Evolutionary conservation across 176 grass and related monocot genomes (phyloP).

Genomic region (Bolboschoenus planiculmis): DNA sequence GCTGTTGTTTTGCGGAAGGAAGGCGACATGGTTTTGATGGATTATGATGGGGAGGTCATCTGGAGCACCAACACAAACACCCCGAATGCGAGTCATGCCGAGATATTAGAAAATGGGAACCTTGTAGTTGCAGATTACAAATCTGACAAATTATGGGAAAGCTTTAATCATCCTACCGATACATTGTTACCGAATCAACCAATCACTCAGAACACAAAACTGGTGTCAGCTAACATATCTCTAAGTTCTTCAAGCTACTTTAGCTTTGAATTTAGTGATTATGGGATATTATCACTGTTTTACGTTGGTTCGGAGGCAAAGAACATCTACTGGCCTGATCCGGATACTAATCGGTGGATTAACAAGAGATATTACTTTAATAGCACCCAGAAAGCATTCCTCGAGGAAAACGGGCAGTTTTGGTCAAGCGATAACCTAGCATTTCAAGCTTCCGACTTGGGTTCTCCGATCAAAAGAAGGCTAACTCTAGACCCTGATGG

Average conservation of each 20-base stretch:
- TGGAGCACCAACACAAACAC: constrained; percentile 30
- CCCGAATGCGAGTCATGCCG: neutral
- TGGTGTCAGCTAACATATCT: constrained; percentile 21
- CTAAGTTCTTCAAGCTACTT: constrained; percentile 11
- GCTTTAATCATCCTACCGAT: constrained; percentile 31
- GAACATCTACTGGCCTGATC: constrained; percentile 23
- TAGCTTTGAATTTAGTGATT: constrained; percentile 26
- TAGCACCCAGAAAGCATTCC: neutral
- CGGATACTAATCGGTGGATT: neutral
- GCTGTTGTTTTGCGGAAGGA: constrained; percentile 21
- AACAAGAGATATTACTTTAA: constrained; percentile 14
- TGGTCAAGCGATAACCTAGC: constrained; percentile 6
- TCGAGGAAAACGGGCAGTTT: constrained; percentile 12
- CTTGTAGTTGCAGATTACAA: constrained; percentile 5
- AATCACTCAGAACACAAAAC: constrained; percentile 13
- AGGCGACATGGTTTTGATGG: constrained; percentile 34
- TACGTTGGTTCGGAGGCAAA: neutral
- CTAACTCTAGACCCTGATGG: constrained; percentile 20
- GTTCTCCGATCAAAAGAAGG: constrained; percentile 14
- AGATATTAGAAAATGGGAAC: constrained; percentile 16
- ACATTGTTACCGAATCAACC: constrained; percentile 21
- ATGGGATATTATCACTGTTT: constrained; percentile 13
- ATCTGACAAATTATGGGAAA: constrained; percentile 20
- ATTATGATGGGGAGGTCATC: constrained; percentile 21
- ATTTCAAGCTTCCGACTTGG: constrained; percentile 12